Evolutionary conservation across 2,329 filamentous ascomycete species (phyloP), one percentile per base, ranked within the genome.

Genomic region (Pestalotiopsis sp.): DNA sequence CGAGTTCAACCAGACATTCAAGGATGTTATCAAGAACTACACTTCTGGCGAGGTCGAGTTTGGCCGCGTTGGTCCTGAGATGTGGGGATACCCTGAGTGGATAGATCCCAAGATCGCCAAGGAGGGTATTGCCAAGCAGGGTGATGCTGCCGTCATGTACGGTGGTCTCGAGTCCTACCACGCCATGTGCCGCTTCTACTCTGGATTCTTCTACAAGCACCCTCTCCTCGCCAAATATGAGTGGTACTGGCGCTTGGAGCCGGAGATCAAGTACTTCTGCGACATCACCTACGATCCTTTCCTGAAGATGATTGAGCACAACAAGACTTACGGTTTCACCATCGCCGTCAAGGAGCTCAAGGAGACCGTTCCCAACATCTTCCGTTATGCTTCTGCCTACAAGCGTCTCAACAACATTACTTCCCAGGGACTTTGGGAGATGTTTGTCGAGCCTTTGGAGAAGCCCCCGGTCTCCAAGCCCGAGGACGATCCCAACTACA

Each of bases 251-350:
- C 94, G 96, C 72, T 86, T 99, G 75, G 96, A 99, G 86, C 96
- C 96, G 73, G 96, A 99, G 83, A 98, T 99, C 89, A 98, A 95
- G 84, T 99, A 98, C 84, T 99, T 99, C 84, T 99, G 96, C 82
- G 96, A 99, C 79, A 98, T 99, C 74, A 99, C 96, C 73, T 99
- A 99, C 78, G 96, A 99, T 80, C 96, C 96, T 1, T 99, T 99
- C 85, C 86, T 96, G 70, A 91, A 94, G 80, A 99, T 99, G 96
- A 93, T 93, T 70, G 91, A 95, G 74, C 83, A 89, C 72, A 98
- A 98, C 84, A 99, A 99, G 85, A 98, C 95, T 0, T 99, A 99
- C 76, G 96, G 96, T 67, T 99, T 98, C 81, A 98, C 96, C 17
- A 99, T 99, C 78, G 96, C 96, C 45, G 95, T 99, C 77, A 99